These are phyloP conservation scores for Simmondsia chinensis DNA, from an alignment of 148 eudicot genomes.

Conservation along the genomic window DNA sequence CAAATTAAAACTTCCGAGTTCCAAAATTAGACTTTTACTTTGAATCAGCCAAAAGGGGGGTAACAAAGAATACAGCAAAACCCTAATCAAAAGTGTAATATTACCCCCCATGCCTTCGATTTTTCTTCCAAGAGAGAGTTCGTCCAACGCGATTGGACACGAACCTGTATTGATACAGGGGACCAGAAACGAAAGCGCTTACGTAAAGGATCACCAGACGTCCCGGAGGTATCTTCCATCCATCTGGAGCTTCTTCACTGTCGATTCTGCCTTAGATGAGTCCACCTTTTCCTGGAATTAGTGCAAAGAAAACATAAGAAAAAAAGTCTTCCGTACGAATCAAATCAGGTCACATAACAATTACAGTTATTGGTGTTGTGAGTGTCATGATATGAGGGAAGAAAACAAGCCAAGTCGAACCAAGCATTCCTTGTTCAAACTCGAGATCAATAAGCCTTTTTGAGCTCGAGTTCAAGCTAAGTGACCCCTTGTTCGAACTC, in stretches of 20 bases:
- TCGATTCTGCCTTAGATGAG: conserved; percentile 50
- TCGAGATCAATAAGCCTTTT: no score
- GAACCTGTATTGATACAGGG: neutral
- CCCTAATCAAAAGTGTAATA: neutral
- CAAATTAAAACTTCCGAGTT: no score
- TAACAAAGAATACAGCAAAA: conserved; percentile 5
- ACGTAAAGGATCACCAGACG: conserved; percentile 45
- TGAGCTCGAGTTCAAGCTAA: no score
- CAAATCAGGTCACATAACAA: neutral
- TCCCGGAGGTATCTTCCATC: conserved; percentile 81
- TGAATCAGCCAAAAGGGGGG: conserved; percentile 4
- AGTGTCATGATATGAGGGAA: no score
- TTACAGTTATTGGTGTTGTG: no score
- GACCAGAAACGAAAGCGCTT: neutral
- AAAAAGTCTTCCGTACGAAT: neutral
- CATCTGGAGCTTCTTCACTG: conserved; percentile 71
- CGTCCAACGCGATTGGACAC: neutral
- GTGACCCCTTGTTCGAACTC: no score
- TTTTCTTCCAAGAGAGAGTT: neutral
- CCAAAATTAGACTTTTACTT: no score
- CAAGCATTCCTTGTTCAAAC: neutral
- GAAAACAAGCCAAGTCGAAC: neutral
- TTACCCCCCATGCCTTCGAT: conserved; percentile 7
- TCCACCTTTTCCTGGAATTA: conserved; percentile 51
- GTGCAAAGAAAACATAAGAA: neutral